Base-by-base conservation (phyloP, 2,329 filamentous ascomycete species). In the Elsinoe australis region DNA sequence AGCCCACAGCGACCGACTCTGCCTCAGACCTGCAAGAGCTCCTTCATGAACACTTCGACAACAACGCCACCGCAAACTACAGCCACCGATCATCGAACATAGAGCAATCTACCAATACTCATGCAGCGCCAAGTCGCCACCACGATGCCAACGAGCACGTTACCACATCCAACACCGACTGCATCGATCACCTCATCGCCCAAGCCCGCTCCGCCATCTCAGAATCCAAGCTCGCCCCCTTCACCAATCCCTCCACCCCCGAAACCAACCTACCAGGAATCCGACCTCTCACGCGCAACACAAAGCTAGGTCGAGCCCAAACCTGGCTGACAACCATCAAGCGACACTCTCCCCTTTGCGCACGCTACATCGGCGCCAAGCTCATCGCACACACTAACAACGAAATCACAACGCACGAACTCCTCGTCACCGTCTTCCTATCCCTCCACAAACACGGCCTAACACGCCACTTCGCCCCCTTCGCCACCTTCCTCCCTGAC, bases 371-470 rank as follows among this genome's bases (percentile, higher is more conserved):
- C n/a, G 8, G 3, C n/a, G 14, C n/a, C 14, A 21, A 44, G 7
- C 39, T 44, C 26, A 21, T 29, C n/a, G 15, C 28, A 18, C 24
- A 26, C 39, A 26, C 12, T 7, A 12, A n/a, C 21, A 26, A 14
- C 17, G 5, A 36, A 24, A 9, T 44, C 9, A 28, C 22, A 19
- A 14, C 39, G 5, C 39, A 31, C 39, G 21, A 44, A 32, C 21
- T 44, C 24, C 6, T 44, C 24, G n/a, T 12, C 26, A 12, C 10
- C 26, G 26, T 44, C 39, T 44, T 44, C 39, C 39, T 44, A 8
- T 31, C 39, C 32, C 39, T 44, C 17, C 39, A 17, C 12, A 8
- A 44, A 15, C 39, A 44, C 39, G 17, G 26, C 12, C 26, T 44
- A 8, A 15, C 28, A 10, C 26, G 26, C 28, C 28, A 28, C 24